phyloP scores from a whole-genome alignment of 768 basidiomycete genomes.

The Calocybe gangraenosa region DNA sequence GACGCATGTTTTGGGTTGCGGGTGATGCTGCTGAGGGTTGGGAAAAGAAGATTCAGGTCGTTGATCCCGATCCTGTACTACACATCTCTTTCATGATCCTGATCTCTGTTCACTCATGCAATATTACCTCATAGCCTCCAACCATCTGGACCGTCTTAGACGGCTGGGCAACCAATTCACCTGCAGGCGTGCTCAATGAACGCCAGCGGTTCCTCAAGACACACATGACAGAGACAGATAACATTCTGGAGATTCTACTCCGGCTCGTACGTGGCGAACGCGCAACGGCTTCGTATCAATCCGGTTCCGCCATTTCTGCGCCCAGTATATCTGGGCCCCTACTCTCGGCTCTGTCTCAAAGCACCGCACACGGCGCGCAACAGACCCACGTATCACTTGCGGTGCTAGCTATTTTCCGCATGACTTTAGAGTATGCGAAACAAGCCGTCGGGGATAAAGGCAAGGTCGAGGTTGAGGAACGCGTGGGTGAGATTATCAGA shows the following conservation, averaged over 20 bases:
- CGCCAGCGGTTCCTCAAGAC: slow-evolving; percentile 87
- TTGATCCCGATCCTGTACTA: slow-evolving; percentile 90
- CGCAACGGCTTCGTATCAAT: slow-evolving; percentile 65
- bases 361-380: slow-evolving; percentile 77
- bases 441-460: slow-evolving; percentile 66
- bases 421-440: slow-evolving; percentile 78
- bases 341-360: slow-evolving; percentile 63
- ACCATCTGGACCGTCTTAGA: slow-evolving; percentile 91
- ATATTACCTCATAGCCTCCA: slow-evolving; percentile 56
- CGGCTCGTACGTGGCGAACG: slow-evolving; percentile 90
- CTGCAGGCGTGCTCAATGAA: slow-evolving; percentile 67
- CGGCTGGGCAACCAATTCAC: slow-evolving; percentile 83
- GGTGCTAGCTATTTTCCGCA: slow-evolving; percentile 85
- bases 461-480: slow-evolving; percentile 67
- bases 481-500: slow-evolving; percentile 85
- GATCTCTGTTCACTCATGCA: slow-evolving; percentile 3
- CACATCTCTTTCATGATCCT: not conserved
- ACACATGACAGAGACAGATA: slow-evolving; percentile 81
- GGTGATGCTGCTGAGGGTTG: slow-evolving; percentile 85
- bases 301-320: slow-evolving; percentile 55
- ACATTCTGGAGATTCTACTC: slow-evolving; percentile 88
- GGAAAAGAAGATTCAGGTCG: slow-evolving; percentile 90
- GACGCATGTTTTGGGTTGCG: slow-evolving; percentile 82
- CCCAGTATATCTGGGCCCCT: slow-evolving; percentile 67
- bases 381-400: slow-evolving; percentile 95